Conservation (phyloP, 2,329 filamentous ascomycete species). For the Penicillium janthinellum region DNA sequence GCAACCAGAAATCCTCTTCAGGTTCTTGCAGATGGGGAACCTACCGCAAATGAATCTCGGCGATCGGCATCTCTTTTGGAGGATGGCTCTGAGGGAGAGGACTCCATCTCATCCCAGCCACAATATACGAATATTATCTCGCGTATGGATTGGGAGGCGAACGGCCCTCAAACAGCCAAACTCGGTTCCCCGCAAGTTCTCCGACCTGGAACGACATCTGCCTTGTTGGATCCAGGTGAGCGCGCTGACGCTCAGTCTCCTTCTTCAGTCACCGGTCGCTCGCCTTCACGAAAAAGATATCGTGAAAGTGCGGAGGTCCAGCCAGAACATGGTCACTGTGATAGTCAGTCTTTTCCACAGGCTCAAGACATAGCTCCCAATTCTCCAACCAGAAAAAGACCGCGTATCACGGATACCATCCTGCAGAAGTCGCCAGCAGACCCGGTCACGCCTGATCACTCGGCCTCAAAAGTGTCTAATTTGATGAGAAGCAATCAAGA, state of each 20-base stretch:
- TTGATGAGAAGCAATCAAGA: background rate
- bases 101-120: conserved; percentile 5
- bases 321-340: background rate
- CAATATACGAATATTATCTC: background rate
- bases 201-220: background rate
- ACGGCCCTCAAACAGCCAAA: background rate
- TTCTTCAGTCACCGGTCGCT: background rate
- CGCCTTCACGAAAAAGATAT: conserved; percentile 15
- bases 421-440: background rate
- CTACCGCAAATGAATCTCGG: background rate
- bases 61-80: background rate
- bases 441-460: background rate
- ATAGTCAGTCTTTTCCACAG: background rate
- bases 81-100: background rate
- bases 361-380: background rate
- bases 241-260: background rate
- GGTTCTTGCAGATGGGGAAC: background rate
- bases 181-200: background rate
- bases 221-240: background rate
- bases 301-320: conserved; percentile 9
- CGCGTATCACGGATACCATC: conserved; percentile 7
- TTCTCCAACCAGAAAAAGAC: conserved; percentile 18
- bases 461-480: background rate
- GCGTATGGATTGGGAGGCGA: background rate
- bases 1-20: background rate